Evolutionary conservation across 176 grass and related monocot species (phyloP).

Genomic region (sorghum (Sorghum bicolor)): Sorghum_bicolor_NCBIv3 NC_012870.2:77453001-77453500

Average conservation of each 20-base stretch:
- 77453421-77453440: slow-evolving; percentile 39
- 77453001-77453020: slow-evolving; percentile 83
- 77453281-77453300: background rate
- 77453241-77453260: background rate
- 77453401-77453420: slow-evolving; percentile 62
- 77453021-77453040: slow-evolving; percentile 58
- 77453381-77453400: slow-evolving; percentile 37
- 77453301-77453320: background rate
- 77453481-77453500: slow-evolving; percentile 36
- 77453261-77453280: background rate
- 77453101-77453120: slow-evolving; percentile 49
- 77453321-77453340: background rate
- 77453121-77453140: slow-evolving; percentile 56
- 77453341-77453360: background rate
- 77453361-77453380: slow-evolving; percentile 19
- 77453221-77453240: background rate
- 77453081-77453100: slow-evolving; percentile 70
- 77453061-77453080: slow-evolving; percentile 61
- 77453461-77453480: slow-evolving; percentile 2
- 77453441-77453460: slow-evolving; percentile 52
- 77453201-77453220: background rate
- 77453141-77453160: slow-evolving; percentile 60
- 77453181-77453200: slow-evolving; percentile 19
- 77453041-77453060: slow-evolving; percentile 49
- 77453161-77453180: slow-evolving; percentile 70